Conservation (phyloP, 1,284 basidiomycete species). For the Leccinum subfulvum region DNA sequence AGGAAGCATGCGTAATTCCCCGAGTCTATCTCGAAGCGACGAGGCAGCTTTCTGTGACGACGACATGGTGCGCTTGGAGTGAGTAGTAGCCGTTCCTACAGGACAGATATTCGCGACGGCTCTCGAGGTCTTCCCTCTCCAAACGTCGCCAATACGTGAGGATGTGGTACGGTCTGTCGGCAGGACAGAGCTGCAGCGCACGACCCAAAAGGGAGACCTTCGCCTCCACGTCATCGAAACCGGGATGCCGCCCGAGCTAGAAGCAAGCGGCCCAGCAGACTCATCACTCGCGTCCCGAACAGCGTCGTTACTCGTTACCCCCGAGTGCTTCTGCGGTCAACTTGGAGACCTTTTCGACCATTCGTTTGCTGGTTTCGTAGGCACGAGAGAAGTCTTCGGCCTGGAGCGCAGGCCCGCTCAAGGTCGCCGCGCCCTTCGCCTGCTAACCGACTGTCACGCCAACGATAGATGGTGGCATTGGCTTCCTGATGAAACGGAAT, state of each 20-base stretch:
- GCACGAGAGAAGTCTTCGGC: conserved; percentile 76
- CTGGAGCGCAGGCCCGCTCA: conserved; percentile 72
- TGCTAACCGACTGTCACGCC: no score
- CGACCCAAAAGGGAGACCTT: conserved; percentile 76
- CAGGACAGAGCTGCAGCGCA: conserved; percentile 84
- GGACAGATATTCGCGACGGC: conserved; percentile 44
- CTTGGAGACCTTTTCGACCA: conserved; percentile 63
- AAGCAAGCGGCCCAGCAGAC: conserved; percentile 87
- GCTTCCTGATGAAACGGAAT: no score
- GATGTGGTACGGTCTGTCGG: conserved; percentile 73
- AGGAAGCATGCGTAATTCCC: conserved; percentile 57
- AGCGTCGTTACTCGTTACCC: conserved; percentile 43
- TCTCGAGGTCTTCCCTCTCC: conserved; percentile 60
- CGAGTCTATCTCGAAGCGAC: conserved; percentile 59
- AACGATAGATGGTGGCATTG: no score
- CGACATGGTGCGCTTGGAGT: conserved; percentile 18
- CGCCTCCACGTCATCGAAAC: conserved; percentile 65
- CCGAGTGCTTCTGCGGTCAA: conserved; percentile 40
- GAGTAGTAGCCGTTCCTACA: conserved; percentile 24
- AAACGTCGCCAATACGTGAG: conserved; percentile 71
- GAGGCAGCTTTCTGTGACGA: conserved; percentile 35
- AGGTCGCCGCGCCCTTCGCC: no score
- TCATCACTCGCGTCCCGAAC: conserved; percentile 67
- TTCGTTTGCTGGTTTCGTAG: conserved; percentile 67
- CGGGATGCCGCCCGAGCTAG: conserved; percentile 79